Conservation (phyloP, 192 early-diverging fungal species). For the Linnemannia elongata region DNA sequence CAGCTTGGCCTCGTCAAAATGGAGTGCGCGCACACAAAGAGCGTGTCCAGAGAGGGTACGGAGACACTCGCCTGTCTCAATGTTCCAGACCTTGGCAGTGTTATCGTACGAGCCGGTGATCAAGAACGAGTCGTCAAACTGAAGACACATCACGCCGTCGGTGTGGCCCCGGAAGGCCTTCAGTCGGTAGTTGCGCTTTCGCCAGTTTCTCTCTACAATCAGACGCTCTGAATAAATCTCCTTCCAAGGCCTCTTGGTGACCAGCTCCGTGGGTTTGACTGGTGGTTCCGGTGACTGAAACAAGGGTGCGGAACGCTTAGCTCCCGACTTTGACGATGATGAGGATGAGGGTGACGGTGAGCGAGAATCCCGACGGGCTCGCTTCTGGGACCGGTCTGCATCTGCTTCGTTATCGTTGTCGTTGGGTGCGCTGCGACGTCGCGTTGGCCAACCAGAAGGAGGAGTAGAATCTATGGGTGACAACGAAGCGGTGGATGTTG, state of each 20-base stretch:
- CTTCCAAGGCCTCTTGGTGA: constrained; percentile 88
- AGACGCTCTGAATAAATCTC: constrained; percentile 94
- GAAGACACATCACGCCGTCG: constrained; percentile 91
- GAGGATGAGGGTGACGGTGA: constrained; percentile 38
- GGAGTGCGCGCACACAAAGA: constrained; percentile 86
- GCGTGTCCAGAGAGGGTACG: constrained; percentile 88
- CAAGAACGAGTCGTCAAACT: constrained; percentile 88
- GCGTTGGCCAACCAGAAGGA: constrained; percentile 24
- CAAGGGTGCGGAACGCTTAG: constrained; percentile 33
- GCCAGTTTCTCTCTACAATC: constrained; percentile 95
- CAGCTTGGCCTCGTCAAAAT: constrained; percentile 96
- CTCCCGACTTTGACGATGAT: neutral
- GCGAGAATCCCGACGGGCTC: constrained; percentile 23
- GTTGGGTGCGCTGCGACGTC: constrained; percentile 34
- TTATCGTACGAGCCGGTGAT: constrained; percentile 93
- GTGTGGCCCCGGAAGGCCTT: constrained; percentile 82
- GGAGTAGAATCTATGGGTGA: constrained; percentile 42
- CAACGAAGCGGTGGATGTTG: constrained; percentile 39
- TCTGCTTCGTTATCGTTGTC: constrained; percentile 35
- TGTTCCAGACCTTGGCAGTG: constrained; percentile 90
- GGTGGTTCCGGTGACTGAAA: constrained; percentile 48
- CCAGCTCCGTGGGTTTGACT: constrained; percentile 29
- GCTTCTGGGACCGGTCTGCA: constrained; percentile 34
- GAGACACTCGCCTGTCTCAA: constrained; percentile 85
- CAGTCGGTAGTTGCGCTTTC: constrained; percentile 79